Base-by-base conservation (phyloP, 2,329 filamentous ascomycete genomes). In the Sordariomycetes sp. region DNA sequence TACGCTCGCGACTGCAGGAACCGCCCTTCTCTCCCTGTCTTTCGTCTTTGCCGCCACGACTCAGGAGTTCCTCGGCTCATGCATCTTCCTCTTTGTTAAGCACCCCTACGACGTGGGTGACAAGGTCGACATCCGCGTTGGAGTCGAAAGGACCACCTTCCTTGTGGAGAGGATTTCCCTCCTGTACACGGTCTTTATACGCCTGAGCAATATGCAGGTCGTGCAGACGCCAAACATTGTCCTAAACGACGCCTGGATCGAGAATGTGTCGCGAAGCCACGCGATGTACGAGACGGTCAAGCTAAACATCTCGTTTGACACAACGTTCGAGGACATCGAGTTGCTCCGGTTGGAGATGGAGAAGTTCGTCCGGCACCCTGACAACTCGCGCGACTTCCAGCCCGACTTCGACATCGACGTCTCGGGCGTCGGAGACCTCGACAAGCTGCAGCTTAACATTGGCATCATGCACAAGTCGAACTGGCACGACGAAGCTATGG, bases 51-150 rank as follows among this genome's bases (percentile, higher is more conserved):
- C 91, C 25, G 86, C 87, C 58, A 96, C 91, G 1, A 86, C 87
- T 3, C 91, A 96, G 71, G 94, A 99, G 70, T 87, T 99, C 61
- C 81, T 99, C n/a, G 92, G 92, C 65, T 96, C 91, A 42, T 97
- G 92, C 75, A 96, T 99, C 66, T 99, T 99, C 76, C 76, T 99
- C 1, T 99, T 99, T 65, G 90, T 97, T 75, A 99, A 99, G 76
- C 94, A 99, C 69, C 92, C 94, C 0, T 97, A 88, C 69, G 94
- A 99, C 68, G 90, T 97, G 24, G 91, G 92, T 60, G 94, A 99
- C 69, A 86, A 94, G 28, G 89, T 97, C 51, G 90, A 96, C 64
- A 87, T 97, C 61, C 74, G 69, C 56, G 77, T 76, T 17, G 68
- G 72, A 10, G 54, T 32, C n/a, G 72, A 75, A 60, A 73, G 74